These are phyloP conservation scores for Vanderwaltozyma verrucispora DNA, from an alignment of 805 yeast species.

Conservation along the genomic window DNA sequence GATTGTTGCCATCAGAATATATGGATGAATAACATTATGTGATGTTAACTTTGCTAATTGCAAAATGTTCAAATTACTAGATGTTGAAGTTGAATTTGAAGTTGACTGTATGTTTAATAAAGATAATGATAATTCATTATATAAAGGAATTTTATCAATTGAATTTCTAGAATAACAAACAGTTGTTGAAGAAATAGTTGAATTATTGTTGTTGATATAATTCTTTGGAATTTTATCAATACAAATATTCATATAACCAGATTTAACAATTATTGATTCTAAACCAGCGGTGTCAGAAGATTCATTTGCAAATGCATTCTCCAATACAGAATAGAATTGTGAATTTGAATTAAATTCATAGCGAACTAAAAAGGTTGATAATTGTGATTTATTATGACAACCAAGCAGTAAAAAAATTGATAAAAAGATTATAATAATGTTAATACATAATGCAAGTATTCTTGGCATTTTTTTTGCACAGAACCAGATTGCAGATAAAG, in stretches of 20 bases:
- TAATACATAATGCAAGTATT: constrained; percentile 30
- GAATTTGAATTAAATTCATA: constrained; percentile 40
- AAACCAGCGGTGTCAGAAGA: constrained; percentile 27
- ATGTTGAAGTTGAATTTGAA: constrained; percentile 5
- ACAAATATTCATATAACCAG: constrained; percentile 52
- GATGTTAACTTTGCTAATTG: constrained; percentile 37
- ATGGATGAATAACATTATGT: constrained; percentile 42
- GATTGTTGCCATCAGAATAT: constrained; percentile 39
- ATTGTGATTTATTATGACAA: constrained; percentile 37
- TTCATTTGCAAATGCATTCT: constrained; percentile 27
- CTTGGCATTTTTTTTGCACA: constrained; percentile 28
- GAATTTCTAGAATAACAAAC: constrained; percentile 23
- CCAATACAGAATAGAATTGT: constrained; percentile 32
- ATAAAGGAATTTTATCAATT: constrained; percentile 13
- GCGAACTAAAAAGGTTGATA: constrained; percentile 40
- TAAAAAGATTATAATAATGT: constrained; percentile 40
- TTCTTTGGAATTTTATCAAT: constrained; percentile 27
- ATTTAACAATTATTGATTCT: constrained; percentile 34
- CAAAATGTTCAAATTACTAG: constrained; percentile 33
- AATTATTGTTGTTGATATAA: constrained; percentile 5
- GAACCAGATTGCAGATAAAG: constrained; percentile 3
- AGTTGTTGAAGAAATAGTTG: constrained; percentile 5
- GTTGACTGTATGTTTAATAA: constrained; percentile 18
- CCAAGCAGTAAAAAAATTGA: constrained; percentile 49
- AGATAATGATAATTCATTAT: constrained; percentile 19